These are phyloP conservation scores for Trichoderma atroviride DNA, from an alignment of 2,329 filamentous ascomycete species.

Conservation along the genomic window DNA sequence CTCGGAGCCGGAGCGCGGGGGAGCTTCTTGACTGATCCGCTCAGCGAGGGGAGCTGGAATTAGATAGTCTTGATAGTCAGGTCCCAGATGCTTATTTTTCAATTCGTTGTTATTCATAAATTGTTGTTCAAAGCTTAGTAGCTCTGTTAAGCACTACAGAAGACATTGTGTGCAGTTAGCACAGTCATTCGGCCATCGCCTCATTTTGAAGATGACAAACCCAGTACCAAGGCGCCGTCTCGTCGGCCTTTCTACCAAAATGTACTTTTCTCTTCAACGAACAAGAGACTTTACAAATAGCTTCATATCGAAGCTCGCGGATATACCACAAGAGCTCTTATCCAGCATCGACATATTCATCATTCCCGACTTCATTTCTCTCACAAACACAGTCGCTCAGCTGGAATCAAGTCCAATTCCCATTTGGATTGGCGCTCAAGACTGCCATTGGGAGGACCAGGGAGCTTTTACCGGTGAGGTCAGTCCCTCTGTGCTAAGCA, in stretches of 20 bases:
- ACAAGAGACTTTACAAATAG: constrained; percentile 60
- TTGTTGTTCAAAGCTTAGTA: neutral
- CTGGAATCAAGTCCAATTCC: constrained; percentile 45
- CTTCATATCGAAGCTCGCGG: constrained; percentile 51
- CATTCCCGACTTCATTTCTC: constrained; percentile 75
- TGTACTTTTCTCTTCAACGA: constrained; percentile 71
- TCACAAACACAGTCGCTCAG: constrained; percentile 56
- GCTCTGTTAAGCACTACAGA: neutral
- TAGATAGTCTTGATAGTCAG: neutral
- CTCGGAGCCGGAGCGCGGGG: constrained; percentile 18
- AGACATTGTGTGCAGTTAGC: neutral
- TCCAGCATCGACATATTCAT: constrained; percentile 70
- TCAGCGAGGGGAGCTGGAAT: constrained; percentile 1
- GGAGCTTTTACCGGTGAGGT: constrained; percentile 81
- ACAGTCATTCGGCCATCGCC: neutral
- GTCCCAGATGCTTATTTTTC: neutral
- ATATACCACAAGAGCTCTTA: constrained; percentile 45
- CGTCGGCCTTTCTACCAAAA: constrained; percentile 74
- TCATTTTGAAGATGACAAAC: constrained; percentile 27
- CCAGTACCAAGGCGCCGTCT: constrained; percentile 55
- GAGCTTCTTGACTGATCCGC: constrained; percentile 14
- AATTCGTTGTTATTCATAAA: neutral
- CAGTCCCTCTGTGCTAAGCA: constrained; percentile 66
- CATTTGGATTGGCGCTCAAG: constrained; percentile 71
- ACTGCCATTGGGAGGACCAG: constrained; percentile 68